phyloP scores from a whole-genome alignment of 208 protist genomes.

The Acanthamoeba sp. region DNA sequence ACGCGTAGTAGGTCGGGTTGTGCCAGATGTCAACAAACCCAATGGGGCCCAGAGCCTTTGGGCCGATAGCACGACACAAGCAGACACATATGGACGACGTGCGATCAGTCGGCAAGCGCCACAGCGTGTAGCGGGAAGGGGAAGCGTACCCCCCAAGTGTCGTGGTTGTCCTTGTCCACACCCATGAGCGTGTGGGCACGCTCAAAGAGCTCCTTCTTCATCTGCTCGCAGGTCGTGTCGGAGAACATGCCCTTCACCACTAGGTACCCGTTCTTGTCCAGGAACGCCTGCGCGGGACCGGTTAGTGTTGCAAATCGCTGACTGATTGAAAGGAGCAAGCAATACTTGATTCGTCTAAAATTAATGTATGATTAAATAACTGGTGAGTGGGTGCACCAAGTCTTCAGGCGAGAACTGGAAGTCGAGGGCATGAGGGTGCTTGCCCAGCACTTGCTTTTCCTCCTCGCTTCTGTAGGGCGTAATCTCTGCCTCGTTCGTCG shows the following conservation, averaged over 20 bases:
- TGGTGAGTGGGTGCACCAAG: background rate
- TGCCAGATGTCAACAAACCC: conserved; percentile 46
- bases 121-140: background rate
- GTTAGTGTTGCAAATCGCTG: background rate
- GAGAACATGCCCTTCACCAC: conserved; percentile 41
- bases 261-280: conserved; percentile 48
- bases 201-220: conserved; percentile 52
- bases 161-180: background rate
- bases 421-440: conserved; percentile 6
- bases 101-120: background rate
- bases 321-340: background rate
- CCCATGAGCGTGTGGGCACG: conserved; percentile 6
- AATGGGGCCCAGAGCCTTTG: background rate
- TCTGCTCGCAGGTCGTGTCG: conserved; percentile 33
- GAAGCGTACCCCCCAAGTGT: background rate
- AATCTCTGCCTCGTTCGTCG: background rate
- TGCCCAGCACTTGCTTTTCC: background rate
- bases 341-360: background rate
- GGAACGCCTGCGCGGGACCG: background rate
- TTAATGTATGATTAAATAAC: background rate
- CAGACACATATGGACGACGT: background rate
- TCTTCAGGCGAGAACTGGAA: background rate
- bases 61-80: too few species aligned
- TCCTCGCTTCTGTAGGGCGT: background rate
- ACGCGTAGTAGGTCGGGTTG: conserved; percentile 48